phyloP scores from a whole-genome alignment of 108 stramenopile genomes.

The Cyclotella baltica region DNA sequence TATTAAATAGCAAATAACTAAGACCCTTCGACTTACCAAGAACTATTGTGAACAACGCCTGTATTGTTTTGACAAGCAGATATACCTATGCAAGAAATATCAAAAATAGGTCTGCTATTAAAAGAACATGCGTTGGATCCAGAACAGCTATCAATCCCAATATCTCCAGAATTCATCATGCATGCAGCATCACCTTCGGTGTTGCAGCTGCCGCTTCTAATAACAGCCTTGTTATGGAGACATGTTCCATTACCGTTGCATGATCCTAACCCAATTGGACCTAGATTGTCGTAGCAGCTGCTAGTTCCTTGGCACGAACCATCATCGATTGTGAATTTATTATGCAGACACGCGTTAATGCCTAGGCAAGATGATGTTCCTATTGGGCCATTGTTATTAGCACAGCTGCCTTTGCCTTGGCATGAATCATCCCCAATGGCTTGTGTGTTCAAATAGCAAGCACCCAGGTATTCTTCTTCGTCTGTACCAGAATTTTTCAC shows the following conservation, averaged over 20 bases:
- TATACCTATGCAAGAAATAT: neutral
- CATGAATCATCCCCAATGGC: neutral
- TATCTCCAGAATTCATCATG: neutral
- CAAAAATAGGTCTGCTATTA: neutral
- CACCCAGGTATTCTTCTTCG: neutral
- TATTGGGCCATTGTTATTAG: neutral
- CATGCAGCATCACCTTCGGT: neutral
- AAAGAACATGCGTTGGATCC: neutral
- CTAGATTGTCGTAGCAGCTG: neutral
- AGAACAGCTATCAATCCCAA: neutral
- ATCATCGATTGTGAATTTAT: neutral
- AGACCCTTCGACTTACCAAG: neutral
- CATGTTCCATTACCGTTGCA: conserved; percentile 1
- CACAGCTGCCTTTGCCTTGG: conserved; percentile 2
- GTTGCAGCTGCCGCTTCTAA: neutral
- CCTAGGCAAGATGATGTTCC: neutral
- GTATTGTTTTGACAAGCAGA: neutral
- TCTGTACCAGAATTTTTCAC: neutral
- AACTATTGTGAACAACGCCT: neutral
- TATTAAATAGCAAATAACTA: neutral
- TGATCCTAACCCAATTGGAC: neutral
- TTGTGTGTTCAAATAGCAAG: neutral
- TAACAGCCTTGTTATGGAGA: neutral
- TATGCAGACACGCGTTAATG: neutral
- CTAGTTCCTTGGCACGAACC: neutral